Evolutionary conservation across 441 rosid genomes (phyloP), one percentile per base, ranked within the genome.

Genomic region (Erysimum cheiri): DNA sequence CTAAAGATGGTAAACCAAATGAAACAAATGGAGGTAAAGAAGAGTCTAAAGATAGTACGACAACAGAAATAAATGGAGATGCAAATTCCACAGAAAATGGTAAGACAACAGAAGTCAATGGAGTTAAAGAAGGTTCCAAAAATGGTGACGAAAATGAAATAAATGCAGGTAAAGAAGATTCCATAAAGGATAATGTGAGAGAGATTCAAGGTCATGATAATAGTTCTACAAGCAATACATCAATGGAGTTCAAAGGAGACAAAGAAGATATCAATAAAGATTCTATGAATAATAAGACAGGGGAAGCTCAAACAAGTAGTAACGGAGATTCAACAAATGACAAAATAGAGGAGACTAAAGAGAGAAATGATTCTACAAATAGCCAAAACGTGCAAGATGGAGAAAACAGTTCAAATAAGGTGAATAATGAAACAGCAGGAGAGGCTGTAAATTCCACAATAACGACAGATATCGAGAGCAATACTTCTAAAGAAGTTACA

Each of bases 401-500:
- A 55, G 70, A 4, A 54, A 44, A 10, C 40, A 55, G 6, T 36
- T 13, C 12, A 6, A 26, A 36, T n/a, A n/a, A n/a, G n/a, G n/a
- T n/a, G n/a, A n/a, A n/a, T n/a, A n/a, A n/a, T 13, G 24, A 58
- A 50, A 59, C 55, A 40, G 8, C 24, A 9, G 36, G 14, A 39
- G 28, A 15, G 24, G 7, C 14, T 0, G 1, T 0, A 14, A 70
- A 50, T 39, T 39, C 74, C n/a, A 69, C 67, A 49, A 6, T 10
- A 6, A 73, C 49, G 4, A 41, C 10, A 2, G 3, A 66, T 67
- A 67, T 74, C 2, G 73, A 74, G 50, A 67, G 40, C 43, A 53
- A 0, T 11, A 74, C 73, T 41, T 67, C 64, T 1, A 67, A 43
- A 17, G 69, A 74, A 32, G 78, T 74, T 32, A 67, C 57, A 43